A percentile compares a stretch with the other conserved stretches of the same genome.
These are phyloP conservation scores for Colletotrichum sp. DNA, from an alignment of 2,329 filamentous ascomycete species.

Conservation along the genomic window DNA sequence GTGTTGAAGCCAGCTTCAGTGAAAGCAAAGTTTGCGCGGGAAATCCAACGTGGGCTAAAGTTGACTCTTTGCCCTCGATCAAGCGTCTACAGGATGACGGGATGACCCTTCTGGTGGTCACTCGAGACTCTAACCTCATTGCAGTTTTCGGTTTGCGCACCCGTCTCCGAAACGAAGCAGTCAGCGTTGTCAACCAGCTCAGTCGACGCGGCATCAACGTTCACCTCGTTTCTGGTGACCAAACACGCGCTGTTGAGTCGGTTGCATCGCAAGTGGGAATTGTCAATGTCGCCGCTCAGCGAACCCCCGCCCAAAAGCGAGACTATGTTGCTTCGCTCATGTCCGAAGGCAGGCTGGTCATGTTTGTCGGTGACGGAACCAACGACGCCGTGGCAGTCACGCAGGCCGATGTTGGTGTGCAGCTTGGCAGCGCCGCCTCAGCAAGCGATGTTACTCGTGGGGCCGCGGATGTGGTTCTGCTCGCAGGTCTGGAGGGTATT, in stretches of 20 bases:
- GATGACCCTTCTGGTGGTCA: constrained; percentile 32
- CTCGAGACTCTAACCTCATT: constrained; percentile 30
- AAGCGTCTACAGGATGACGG: constrained; percentile 21
- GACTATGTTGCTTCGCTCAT: constrained; percentile 51
- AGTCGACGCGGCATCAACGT: constrained; percentile 49
- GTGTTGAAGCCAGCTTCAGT: constrained; percentile 40
- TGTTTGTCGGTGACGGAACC: constrained; percentile 69
- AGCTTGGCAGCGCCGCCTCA: constrained; percentile 51
- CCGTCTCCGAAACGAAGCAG: constrained; percentile 41
- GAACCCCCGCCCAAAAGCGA: constrained; percentile 59
- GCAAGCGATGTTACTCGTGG: constrained; percentile 58
- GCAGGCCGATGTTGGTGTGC: constrained; percentile 64
- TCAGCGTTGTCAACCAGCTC: constrained; percentile 48
- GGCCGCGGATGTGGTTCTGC: constrained; percentile 63
- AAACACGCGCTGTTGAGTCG: constrained; percentile 49
- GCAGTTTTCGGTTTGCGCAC: constrained; percentile 56
- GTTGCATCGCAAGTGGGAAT: constrained; percentile 49
- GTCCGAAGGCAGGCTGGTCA: constrained; percentile 35
- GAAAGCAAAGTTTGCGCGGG: constrained; percentile 42
- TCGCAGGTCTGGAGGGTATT: constrained; percentile 56
- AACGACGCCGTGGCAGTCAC: constrained; percentile 68
- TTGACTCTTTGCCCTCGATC: constrained; percentile 24
- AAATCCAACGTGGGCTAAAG: constrained; percentile 48
- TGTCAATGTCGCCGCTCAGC: constrained; percentile 46
- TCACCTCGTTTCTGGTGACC: constrained; percentile 64